Evolutionary conservation across 495 filamentous ascomycete genomes (phyloP).

Genomic region (Haplographium delicatum): DNA sequence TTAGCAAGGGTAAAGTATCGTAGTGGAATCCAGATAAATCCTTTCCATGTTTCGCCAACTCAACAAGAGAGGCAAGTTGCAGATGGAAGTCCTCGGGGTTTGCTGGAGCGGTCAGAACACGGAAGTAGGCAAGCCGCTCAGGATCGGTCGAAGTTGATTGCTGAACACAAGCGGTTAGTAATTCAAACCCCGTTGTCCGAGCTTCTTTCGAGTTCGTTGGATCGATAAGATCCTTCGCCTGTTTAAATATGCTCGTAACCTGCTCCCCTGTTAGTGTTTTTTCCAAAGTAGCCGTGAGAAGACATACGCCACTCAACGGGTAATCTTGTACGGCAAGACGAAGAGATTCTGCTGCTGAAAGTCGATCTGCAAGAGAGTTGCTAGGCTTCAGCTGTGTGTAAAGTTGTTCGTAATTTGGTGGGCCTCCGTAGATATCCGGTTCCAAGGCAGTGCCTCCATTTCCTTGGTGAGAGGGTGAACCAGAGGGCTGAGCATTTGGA

Average conservation of each 20-base stretch:
- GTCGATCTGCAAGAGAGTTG: conserved; percentile 39
- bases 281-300: not conserved
- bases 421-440: conserved; percentile 32
- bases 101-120: conserved; percentile 46
- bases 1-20: conserved; percentile 52
- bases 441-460: conserved; percentile 23
- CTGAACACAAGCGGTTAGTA: conserved; percentile 60
- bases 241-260: conserved; percentile 50
- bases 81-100: conserved; percentile 55
- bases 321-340: conserved; percentile 50
- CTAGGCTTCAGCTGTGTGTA: conserved; percentile 24
- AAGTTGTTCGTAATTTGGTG: conserved; percentile 41
- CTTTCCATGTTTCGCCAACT: conserved; percentile 57
- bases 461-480: conserved; percentile 28
- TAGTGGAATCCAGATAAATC: conserved; percentile 62
- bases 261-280: not conserved
- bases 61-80: conserved; percentile 56
- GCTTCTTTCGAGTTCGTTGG: conserved; percentile 46
- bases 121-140: conserved; percentile 61
- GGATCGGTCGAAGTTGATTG: conserved; percentile 54
- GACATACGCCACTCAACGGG: conserved; percentile 46
- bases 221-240: conserved; percentile 59
- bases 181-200: conserved; percentile 53
- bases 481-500: conserved; percentile 27
- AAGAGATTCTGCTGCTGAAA: conserved; percentile 51